A percentile compares a stretch with the other conserved stretches of the same genome.
These are phyloP conservation scores for Blastobotrys persicus DNA, from an alignment of 1,139 yeast genomes.

Conservation along the genomic window DNA sequence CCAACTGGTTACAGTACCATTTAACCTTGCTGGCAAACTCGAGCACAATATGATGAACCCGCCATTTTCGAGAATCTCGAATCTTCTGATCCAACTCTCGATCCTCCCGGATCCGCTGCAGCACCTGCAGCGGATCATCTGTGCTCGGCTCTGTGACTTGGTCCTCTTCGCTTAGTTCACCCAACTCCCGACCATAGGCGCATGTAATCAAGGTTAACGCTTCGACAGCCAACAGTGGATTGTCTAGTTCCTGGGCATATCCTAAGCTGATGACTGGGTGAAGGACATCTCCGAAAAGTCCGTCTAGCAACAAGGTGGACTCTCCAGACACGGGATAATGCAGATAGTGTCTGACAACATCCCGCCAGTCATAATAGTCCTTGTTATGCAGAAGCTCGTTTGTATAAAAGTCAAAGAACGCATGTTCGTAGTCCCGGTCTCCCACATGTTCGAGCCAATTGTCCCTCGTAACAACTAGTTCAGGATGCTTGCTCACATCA, in stretches of 20 bases:
- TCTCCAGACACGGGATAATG: neutral
- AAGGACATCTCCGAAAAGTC: slow-evolving; percentile 30
- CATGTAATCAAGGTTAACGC: slow-evolving; percentile 33
- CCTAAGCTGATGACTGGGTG: slow-evolving; percentile 39
- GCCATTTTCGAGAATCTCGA: slow-evolving; percentile 15
- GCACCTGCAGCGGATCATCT: slow-evolving; percentile 21
- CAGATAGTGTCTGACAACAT: slow-evolving; percentile 24
- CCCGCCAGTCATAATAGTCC: slow-evolving; percentile 31
- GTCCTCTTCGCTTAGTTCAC: slow-evolving; percentile 31
- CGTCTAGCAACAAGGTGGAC: slow-evolving; percentile 21
- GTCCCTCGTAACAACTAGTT: slow-evolving; percentile 34
- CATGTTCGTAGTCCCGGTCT: slow-evolving; percentile 31
- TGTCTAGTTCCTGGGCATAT: slow-evolving; percentile 36
- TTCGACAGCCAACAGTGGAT: slow-evolving; percentile 33
- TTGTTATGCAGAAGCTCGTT: slow-evolving; percentile 29
- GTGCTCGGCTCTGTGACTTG: slow-evolving; percentile 24
- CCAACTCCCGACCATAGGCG: slow-evolving; percentile 36
- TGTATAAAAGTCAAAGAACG: slow-evolving; percentile 34
- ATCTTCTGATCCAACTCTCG: slow-evolving; percentile 21
- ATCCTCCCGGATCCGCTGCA: slow-evolving; percentile 26
- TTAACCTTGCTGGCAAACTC: slow-evolving; percentile 18
- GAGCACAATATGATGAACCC: slow-evolving; percentile 11
- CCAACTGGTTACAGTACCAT: slow-evolving; percentile 23
- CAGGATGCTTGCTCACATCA: slow-evolving; percentile 35
- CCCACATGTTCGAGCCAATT: slow-evolving; percentile 35